These are phyloP conservation scores for Senna siamea DNA, from an alignment of 306 rosid species.

Conservation along the genomic window DNA sequence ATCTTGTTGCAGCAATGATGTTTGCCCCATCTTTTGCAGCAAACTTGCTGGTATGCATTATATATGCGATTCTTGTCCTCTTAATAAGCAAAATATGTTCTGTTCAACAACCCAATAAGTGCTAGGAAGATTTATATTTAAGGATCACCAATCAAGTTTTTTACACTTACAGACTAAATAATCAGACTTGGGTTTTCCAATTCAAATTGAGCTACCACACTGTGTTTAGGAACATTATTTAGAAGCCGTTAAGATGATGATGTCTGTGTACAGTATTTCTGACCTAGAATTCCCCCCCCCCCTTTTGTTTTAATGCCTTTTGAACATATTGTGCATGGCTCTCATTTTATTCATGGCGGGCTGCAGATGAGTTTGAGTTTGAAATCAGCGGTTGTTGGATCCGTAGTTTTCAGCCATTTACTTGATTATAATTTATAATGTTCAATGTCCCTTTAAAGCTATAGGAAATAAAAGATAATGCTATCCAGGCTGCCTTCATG, in stretches of 20 bases:
- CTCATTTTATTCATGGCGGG: neutral
- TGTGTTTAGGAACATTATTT: too few species aligned
- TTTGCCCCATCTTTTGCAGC: conserved; percentile 84
- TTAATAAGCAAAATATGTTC: conserved; percentile 5
- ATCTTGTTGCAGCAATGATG: conserved; percentile 76
- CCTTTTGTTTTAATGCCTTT: neutral
- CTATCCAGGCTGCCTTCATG: conserved; percentile 28
- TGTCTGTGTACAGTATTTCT: neutral
- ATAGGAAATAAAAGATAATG: neutral
- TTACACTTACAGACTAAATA: neutral
- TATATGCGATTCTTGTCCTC: conserved; percentile 22
- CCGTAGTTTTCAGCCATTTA: too few species aligned
- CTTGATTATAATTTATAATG: too few species aligned
- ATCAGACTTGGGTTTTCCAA: neutral
- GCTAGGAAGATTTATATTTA: neutral
- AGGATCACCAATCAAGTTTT: neutral
- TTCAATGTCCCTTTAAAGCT: neutral
- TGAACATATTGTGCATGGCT: neutral
- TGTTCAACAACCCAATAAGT: conserved; percentile 8
- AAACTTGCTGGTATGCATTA: conserved; percentile 79
- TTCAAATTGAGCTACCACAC: too few species aligned
- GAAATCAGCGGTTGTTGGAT: neutral
- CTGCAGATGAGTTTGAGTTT: neutral
- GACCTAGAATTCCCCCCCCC: neutral
- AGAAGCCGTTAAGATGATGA: neutral